These are phyloP conservation scores for Plenodomus tracheiphilus DNA, from an alignment of 2,329 filamentous ascomycete genomes.

Conservation along the genomic window DNA sequence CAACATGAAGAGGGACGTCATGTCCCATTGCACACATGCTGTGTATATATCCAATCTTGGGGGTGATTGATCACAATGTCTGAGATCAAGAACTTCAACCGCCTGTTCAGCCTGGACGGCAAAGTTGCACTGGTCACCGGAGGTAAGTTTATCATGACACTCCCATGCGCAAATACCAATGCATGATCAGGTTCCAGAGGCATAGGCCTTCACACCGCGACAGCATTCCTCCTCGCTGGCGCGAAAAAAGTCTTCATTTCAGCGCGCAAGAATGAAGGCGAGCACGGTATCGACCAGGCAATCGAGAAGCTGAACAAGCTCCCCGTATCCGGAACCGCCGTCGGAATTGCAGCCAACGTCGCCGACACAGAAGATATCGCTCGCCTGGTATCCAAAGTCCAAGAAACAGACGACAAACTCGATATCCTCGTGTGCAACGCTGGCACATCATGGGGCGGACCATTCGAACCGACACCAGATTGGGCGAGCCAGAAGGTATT, in stretches of 20 bases:
- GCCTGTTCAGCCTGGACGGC: constrained; percentile 43
- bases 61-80: constrained; percentile 29
- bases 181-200: constrained; percentile 42
- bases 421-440: constrained; percentile 48
- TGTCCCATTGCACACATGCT: no score
- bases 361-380: constrained; percentile 43
- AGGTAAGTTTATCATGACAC: constrained; percentile 16
- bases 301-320: constrained; percentile 45
- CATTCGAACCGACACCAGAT: constrained; percentile 44
- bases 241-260: constrained; percentile 46
- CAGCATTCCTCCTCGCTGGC: constrained; percentile 46
- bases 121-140: constrained; percentile 45
- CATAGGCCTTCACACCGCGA: constrained; percentile 45
- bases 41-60: neutral
- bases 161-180: neutral
- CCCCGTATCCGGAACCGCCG: constrained; percentile 36
- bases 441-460: constrained; percentile 45
- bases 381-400: constrained; percentile 36
- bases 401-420: constrained; percentile 35
- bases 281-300: constrained; percentile 44
- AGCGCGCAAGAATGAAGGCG: constrained; percentile 43
- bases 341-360: constrained; percentile 45
- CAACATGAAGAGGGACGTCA: constrained; percentile 26
- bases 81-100: constrained; percentile 36
- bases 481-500: constrained; percentile 43